Evolutionary conservation across 2,329 filamentous ascomycete species (phyloP), one percentile per base, ranked within the genome.

Genomic region (Blastomyces emzantsi): DNA sequence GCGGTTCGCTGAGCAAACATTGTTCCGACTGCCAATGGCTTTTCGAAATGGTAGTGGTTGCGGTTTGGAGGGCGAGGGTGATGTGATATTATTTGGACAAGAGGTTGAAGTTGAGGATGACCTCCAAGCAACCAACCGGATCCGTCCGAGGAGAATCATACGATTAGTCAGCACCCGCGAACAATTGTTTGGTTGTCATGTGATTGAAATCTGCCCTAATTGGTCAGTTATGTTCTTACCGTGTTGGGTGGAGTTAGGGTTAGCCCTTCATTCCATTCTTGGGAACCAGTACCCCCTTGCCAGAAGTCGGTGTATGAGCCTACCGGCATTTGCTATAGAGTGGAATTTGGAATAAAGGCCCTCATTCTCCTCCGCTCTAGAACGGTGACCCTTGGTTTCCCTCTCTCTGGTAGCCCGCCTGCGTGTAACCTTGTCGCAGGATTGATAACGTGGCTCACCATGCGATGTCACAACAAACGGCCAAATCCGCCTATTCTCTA

Each of bases 1-100:
- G 74, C 77, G 70, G 77, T 76, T 70, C 77, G 78, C 73, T 76
- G 76, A 68, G 76, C 74, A 74, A 79, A 80, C 79, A 79, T 81
- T 73, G 71, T 66, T 58, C 70, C 61, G 49, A 60, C 56, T 65
- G 33, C 63, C 61, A 61, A 60, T 64, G 59, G 51, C 36, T 25
- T 39, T 41, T 28, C 9, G 47, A 52, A 58, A 57, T 5, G 17
- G 33, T 47, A 17, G 61, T 43, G 51, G 61, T 39, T 51, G 47
- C 17, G 17, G 25, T 28, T 43, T 54, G 47, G 25, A 52, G 51
- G 17, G 33, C 17, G 57, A 28, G 39, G 15, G 15, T 30, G 41
- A 19, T 49, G 19, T 47, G 25, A n/a, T 47, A 33, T 33, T 60
- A 49, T 60, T 49, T 60, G 57, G 25, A 49, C 8, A 17, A 49